phyloP scores from a whole-genome alignment of 371 early-diverging fungal genomes.

The Mucor circinelloides region DNA sequence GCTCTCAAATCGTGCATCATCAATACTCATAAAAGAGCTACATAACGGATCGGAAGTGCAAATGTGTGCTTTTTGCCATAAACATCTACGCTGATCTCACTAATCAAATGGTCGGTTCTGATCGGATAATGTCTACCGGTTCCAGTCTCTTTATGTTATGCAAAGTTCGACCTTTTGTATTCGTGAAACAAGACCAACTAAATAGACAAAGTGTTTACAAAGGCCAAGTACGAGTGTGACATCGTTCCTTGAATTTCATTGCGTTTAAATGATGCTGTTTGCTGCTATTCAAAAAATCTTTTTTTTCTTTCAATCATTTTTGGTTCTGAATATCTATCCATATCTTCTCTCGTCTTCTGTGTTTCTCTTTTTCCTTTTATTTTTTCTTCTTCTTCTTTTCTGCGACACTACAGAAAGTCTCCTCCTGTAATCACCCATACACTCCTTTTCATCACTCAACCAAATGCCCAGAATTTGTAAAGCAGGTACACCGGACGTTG shows the following conservation, averaged over 20 bases:
- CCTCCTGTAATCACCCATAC: background rate
- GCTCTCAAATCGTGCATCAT: background rate
- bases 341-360: background rate
- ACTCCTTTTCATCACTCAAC: background rate
- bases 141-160: background rate
- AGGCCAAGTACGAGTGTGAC: slow-evolving; percentile 9
- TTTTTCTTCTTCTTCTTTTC: background rate
- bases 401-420: background rate
- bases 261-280: background rate
- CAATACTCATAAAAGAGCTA: background rate
- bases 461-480: slow-evolving; percentile 24
- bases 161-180: background rate
- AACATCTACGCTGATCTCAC: background rate
- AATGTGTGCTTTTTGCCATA: too few species aligned
- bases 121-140: background rate
- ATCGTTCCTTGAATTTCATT: slow-evolving; percentile 10
- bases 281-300: slow-evolving; percentile 2
- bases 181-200: slow-evolving; percentile 5
- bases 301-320: background rate
- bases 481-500: slow-evolving; percentile 13
- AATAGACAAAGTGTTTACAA: background rate
- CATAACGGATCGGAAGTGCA: background rate
- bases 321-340: background rate
- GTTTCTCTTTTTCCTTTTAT: background rate
- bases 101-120: background rate